Conservation (phyloP, 352 stramenopile species). For the Pythium rhizo-oryzae region DNA sequence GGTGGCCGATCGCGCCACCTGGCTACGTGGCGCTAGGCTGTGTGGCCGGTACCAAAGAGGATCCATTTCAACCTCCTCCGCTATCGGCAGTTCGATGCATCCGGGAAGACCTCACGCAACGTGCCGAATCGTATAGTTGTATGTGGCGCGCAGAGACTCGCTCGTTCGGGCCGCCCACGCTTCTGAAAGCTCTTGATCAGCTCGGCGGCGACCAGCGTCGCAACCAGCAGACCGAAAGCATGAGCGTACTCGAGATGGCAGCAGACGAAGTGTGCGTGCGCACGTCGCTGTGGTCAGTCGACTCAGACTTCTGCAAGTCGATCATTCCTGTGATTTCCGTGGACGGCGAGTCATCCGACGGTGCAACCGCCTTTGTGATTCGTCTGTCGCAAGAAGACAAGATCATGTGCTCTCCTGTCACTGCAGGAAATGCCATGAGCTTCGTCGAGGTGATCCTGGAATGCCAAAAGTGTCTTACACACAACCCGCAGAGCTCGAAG, state of each 20-base stretch:
- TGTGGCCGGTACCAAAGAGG: constrained; percentile 77
- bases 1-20: constrained; percentile 79
- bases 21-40: constrained; percentile 81
- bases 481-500: neutral
- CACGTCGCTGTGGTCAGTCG: constrained; percentile 73
- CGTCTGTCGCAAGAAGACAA: constrained; percentile 75
- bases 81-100: constrained; percentile 61
- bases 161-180: constrained; percentile 33
- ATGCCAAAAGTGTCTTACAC: constrained; percentile 37
- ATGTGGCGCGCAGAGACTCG: constrained; percentile 58
- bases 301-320: constrained; percentile 55
- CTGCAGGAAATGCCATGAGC: constrained; percentile 57
- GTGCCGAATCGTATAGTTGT: constrained; percentile 59
- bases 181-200: constrained; percentile 29
- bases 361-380: constrained; percentile 45
- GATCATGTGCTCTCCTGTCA: constrained; percentile 68
- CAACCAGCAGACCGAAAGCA: constrained; percentile 30
- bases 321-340: constrained; percentile 72
- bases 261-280: constrained; percentile 58
- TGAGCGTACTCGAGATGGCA: constrained; percentile 28
- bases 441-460: constrained; percentile 66
- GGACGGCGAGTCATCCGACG: constrained; percentile 26
- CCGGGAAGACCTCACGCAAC: constrained; percentile 76
- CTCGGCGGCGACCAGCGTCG: constrained; percentile 16
- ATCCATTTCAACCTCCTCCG: constrained; percentile 72